A percentile compares a stretch with the other conserved stretches of the same genome.
These are phyloP conservation scores for Silene noctiflora DNA, from an alignment of 179 eudicot species.

Conservation along the genomic window DNA sequence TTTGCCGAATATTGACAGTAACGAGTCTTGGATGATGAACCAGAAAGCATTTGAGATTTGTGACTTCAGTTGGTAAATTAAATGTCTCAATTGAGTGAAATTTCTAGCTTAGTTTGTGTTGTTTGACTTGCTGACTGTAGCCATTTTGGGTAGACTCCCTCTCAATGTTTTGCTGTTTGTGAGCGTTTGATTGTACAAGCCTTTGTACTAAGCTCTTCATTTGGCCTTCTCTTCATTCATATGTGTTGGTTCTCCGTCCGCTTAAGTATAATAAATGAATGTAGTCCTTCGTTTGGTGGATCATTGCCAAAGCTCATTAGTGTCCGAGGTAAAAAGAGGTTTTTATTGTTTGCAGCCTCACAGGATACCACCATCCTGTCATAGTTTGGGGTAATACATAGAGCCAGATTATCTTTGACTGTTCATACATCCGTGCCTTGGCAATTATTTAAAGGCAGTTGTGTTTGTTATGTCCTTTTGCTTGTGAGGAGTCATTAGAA, in stretches of 20 bases:
- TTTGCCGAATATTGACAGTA: not conserved
- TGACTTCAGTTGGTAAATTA: not conserved
- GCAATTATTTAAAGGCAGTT: not conserved
- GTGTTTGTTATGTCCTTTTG: not conserved
- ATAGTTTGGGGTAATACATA: not conserved
- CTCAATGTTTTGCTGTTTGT: not conserved
- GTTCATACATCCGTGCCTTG: not conserved
- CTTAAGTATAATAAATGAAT: not conserved
- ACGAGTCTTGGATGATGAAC: not conserved
- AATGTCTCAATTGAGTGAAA: too few relatives aligned
- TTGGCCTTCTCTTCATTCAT: not conserved
- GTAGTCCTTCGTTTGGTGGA: not conserved
- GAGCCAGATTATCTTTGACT: not conserved
- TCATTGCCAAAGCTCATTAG: not conserved
- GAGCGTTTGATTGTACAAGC: not conserved
- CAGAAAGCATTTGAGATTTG: too few relatives aligned
- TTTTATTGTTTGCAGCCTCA: too few relatives aligned
- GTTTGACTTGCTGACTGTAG: not conserved
- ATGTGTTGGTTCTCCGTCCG: not conserved
- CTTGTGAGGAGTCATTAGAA: constrained; percentile 3
- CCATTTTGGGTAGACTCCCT: not conserved
- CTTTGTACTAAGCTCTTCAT: not conserved
- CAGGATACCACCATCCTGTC: not conserved
- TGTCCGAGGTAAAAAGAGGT: too few relatives aligned
- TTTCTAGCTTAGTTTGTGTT: not conserved